Conservation (phyloP, 2,329 filamentous ascomycete species). For the Thermochaetoides dissita region DNA sequence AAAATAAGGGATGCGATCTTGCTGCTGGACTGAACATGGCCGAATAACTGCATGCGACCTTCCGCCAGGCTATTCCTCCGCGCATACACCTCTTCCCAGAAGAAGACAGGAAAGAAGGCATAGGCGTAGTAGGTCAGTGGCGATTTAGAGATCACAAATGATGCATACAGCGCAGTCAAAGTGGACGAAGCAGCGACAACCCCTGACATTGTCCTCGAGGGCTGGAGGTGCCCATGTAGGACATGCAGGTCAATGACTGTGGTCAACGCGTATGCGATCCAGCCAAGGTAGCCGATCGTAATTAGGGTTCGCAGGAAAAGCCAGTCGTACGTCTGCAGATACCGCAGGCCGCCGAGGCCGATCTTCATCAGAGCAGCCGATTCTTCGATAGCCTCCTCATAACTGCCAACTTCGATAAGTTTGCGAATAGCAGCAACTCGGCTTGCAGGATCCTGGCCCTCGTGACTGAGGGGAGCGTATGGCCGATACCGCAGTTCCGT, state of each 20-base stretch:
- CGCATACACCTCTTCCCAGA: constrained; percentile 92
- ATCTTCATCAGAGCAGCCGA: constrained; percentile 64
- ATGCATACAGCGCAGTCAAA: constrained; percentile 62
- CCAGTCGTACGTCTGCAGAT: constrained; percentile 98
- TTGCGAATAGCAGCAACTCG: constrained; percentile 53
- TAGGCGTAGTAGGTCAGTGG: constrained; percentile 81
- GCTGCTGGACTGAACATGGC: constrained; percentile 47
- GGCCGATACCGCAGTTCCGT: constrained; percentile 66
- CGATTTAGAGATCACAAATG: constrained; percentile 67
- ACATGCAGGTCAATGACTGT: constrained; percentile 83
- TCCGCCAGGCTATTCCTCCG: constrained; percentile 54
- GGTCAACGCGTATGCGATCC: constrained; percentile 84
- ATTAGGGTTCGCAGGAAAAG: constrained; percentile 81
- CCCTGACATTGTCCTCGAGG: constrained; percentile 46
- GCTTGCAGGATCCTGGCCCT: constrained; percentile 47
- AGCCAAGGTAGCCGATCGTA: constrained; percentile 81
- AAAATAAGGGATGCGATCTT: constrained; percentile 46
- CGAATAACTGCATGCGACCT: constrained; percentile 55
- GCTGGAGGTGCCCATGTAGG: constrained; percentile 52
- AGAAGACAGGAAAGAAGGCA: constrained; percentile 78
- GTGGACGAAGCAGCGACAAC: constrained; percentile 59
- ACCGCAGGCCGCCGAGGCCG: constrained; percentile 70
- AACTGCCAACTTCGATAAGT: constrained; percentile 51
- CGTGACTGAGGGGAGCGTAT: constrained; percentile 54
- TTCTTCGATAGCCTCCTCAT: constrained; percentile 65